Evolutionary conservation across 148 eudicot species (phyloP), one percentile per base, ranked within the genome.

Genomic region (Persicaria maculosa): DNA sequence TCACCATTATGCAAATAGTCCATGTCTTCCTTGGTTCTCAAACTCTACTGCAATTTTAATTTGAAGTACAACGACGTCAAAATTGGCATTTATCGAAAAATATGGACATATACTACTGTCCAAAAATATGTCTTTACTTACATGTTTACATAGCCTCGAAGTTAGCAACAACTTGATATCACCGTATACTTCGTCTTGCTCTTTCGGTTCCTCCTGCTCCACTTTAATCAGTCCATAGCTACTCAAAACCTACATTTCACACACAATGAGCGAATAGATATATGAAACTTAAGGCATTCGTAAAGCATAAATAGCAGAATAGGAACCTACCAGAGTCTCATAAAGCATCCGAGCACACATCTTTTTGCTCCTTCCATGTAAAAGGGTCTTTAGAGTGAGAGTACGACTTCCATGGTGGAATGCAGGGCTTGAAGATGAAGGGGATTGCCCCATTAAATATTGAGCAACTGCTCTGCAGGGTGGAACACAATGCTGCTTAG

Each of bases 401-500:
- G n/a, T 9, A 11, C 73, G 53, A 64, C 79, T 76, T 36, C 79
- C 90, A 72, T 58, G 57, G 22, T 68, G 31, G 17, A 78, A 83
- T 16, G 77, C 83, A 9, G 89, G 52, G 43, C 40, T 46, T 11
- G 85, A 85, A 68, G 91, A 87, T 16, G 43, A 44, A 68, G 87
- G 80, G 10, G 87, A 84, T 77, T 82, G 87, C 65, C 72, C 76
- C 82, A 80, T 80, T 71, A 96, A 72, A 77, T 80, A 90, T 59
- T 88, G 85, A 61, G 91, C 99, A 76, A 90, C 89, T 64, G 93
- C 91, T 77, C 99, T 96, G 88, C 75, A 83, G 4, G 31, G 75
- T 44, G 78, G 43, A 78, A 25, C 58, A 54, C 47, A 4, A 76
- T 22, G 17, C 64, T 64, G 44, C 6, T 54, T 15, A n/a, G 17